Evolutionary conservation across 768 basidiomycete genomes (phyloP), one percentile per base, ranked within the genome.

Genomic region (Lactarius psammicola): DNA sequence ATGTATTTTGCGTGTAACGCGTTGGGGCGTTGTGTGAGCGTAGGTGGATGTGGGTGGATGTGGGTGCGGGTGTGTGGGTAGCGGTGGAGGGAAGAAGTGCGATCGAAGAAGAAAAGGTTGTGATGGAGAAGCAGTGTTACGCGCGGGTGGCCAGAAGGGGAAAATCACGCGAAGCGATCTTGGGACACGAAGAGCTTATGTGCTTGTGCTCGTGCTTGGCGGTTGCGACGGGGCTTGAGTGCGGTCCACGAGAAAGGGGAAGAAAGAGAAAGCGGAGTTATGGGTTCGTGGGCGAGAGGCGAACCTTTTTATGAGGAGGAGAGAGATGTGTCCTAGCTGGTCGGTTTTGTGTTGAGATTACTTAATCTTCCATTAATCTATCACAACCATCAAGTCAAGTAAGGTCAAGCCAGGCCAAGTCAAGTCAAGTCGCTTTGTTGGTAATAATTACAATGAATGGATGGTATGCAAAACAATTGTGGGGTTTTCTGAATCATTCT

Each of bases 341-440:
- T 28, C 53, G 53, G 31, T 31, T 18, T 55, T 30, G 54, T 55
- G 28, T 55, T 55, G 54, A 33, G 54, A 58, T 64, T 59, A 64
- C 36, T 30, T 64, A 64, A 59, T 44, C 49, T 55, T 55, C 49
- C 23, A 51, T 51, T 7, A 63, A 63, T 63, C 56, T 57, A 8
- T 42, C 44, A 10, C n/a, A 33, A 33, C 38, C 20, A 20, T 55
- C 28, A 4, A 0, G 10, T 44, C 40, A 20, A 23, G 53, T n/a
- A 3, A 17, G 17, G 30, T 34, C 26, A 36, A 54, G 23, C n/a
- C 46, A 49, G 20, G 11, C 11, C 30, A 20, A 31, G 28, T 31
- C 53, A 10, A 54, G 30, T 5, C 33, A 11, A 18, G 31, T 13
- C 51, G 51, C 51, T 53, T 55, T 33, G 54, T 55, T 49, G 46